Evolutionary conservation across 805 yeast species (phyloP).

Genomic region (Kluyveromyces aestuarii): DNA sequence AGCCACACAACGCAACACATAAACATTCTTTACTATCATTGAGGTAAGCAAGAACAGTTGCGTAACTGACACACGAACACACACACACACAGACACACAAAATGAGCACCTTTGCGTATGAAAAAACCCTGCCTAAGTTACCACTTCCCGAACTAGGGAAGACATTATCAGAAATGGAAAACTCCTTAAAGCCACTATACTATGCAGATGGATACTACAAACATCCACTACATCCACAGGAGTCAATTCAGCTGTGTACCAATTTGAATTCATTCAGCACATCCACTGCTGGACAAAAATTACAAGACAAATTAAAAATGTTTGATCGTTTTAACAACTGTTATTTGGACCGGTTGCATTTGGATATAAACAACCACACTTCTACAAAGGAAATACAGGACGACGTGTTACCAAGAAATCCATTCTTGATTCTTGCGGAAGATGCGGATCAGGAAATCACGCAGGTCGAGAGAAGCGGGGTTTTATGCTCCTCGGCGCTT

Average conservation of each 20-base stretch:
- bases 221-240: constrained; percentile 20
- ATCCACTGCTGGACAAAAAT: constrained; percentile 32
- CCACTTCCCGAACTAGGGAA: constrained; percentile 52
- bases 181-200: constrained; percentile 52
- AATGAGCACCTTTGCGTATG: constrained; percentile 9
- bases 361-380: constrained; percentile 34
- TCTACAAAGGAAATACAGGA: constrained; percentile 56
- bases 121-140: constrained; percentile 38
- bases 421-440: constrained; percentile 63
- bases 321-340: constrained; percentile 36
- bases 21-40: no score
- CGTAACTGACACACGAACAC: no score
- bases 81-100: no score
- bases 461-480: constrained; percentile 63
- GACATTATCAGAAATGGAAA: constrained; percentile 44
- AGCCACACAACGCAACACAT: no score
- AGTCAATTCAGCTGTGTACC: constrained; percentile 29
- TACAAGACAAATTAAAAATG: constrained; percentile 47
- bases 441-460: constrained; percentile 59
- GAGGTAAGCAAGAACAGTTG: no score
- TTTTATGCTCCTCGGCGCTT: constrained; percentile 53
- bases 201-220: constrained; percentile 40
- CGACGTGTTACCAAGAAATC: constrained; percentile 67
- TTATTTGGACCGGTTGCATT: constrained; percentile 44
- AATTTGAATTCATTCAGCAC: constrained; percentile 39